These are phyloP conservation scores for Fusarium falciforme DNA, from an alignment of 2,329 filamentous ascomycete species.

Conservation along the genomic window DNA sequence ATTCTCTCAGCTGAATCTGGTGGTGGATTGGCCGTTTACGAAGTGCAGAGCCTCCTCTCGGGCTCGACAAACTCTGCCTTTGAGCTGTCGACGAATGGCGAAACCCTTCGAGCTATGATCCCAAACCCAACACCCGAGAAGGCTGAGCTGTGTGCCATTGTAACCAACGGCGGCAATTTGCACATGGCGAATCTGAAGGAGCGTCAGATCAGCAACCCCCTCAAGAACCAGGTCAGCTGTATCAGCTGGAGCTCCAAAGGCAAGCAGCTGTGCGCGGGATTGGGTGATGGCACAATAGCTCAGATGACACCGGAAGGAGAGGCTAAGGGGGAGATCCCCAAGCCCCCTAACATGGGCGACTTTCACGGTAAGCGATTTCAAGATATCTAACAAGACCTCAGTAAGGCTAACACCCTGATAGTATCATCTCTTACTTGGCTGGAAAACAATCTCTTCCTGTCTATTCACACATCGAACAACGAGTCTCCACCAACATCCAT, in stretches of 20 bases:
- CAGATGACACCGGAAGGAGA: conserved; percentile 88
- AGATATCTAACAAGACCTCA: not conserved
- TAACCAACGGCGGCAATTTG: conserved; percentile 84
- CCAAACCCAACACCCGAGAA: conserved; percentile 84
- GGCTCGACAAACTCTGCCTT: conserved; percentile 76
- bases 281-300: conserved; percentile 80
- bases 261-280: conserved; percentile 90
- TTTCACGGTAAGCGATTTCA: conserved; percentile 71
- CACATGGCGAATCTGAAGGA: conserved; percentile 84
- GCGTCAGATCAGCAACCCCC: conserved; percentile 68
- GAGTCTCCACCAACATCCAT: conserved; percentile 70
- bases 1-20: conserved; percentile 85
- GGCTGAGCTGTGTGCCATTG: conserved; percentile 81
- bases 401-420: conserved; percentile 44
- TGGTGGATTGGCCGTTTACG: conserved; percentile 86
- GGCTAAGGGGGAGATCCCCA: conserved; percentile 81
- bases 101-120: conserved; percentile 77
- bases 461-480: conserved; percentile 77
- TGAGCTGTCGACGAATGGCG: conserved; percentile 80
- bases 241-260: conserved; percentile 92
- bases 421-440: conserved; percentile 89
- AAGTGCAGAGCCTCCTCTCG: conserved; percentile 74
- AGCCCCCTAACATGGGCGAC: conserved; percentile 74
- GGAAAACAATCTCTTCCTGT: conserved; percentile 85
- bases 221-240: conserved; percentile 83